Base-by-base conservation (phyloP, 257 asterid species). In the Perilla frutescens region DNA sequence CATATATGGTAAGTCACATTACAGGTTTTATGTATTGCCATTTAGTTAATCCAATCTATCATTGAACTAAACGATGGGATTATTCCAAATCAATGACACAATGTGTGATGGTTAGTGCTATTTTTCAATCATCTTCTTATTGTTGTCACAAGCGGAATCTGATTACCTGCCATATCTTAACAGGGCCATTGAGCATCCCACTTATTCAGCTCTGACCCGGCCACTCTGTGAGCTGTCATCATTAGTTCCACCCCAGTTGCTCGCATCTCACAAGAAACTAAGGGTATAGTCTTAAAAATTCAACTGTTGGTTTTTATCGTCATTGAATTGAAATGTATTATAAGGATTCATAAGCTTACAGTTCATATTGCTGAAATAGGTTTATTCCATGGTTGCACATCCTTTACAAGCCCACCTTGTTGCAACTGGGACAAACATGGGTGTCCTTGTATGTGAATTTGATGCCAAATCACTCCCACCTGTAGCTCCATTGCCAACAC, bases 151-250 rank as follows among this genome's bases (percentile, higher is more conserved):
- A 34, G 68, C 60, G 74, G 68, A 81, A 66, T 58, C 76, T 69
- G 72, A 74, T 76, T 64, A 47, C 79, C 53, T 62, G 36, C 74
- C 72, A 71, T 71, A 64, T 61, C 54, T 72, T 85, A 68, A 59
- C 95, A 95, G 99, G 99, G 99, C 99, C 57, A 90, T 95, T 77
- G 99, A 95, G 81, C 97, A 95, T 81, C 99, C 99, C 73, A 92
- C 97, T 76, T 95, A 92, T 80, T 92, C 99, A 40, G 97, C 99
- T 82, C 88, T 95, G 62, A 89, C 99, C 43, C 90, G 99, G 90
- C 98, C 98, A 53, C 84, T 95, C 50, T 95, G 99, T 83, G 99
- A 95, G 76, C 91, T 95, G 48, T 92, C 98, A 47, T 89, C 98
- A 3, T 84, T 95, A 67, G 96, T 92, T 70, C 97, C 99, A 68